Conservation (phyloP, 2,329 filamentous ascomycete species). For the Aureobasidium sp. region DNA sequence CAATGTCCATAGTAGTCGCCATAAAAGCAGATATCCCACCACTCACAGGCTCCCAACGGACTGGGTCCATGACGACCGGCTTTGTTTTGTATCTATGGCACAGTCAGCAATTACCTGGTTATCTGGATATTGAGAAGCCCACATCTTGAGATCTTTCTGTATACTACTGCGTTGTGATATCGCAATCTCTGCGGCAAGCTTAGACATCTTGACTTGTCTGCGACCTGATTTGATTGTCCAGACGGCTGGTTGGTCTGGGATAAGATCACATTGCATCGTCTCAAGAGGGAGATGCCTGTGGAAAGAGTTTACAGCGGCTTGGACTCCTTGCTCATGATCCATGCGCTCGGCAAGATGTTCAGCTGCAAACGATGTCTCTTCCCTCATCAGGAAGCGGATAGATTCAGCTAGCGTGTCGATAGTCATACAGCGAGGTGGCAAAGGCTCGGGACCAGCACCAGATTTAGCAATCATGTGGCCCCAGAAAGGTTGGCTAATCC, state of each 20-base stretch:
- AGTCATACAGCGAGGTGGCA: constrained; percentile 42
- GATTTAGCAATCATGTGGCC: constrained; percentile 45
- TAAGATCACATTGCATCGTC: constrained; percentile 61
- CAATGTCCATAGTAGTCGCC: constrained; percentile 56
- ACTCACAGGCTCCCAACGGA: background rate
- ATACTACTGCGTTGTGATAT: constrained; percentile 64
- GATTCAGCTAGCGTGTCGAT: constrained; percentile 39
- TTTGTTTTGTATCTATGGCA: background rate
- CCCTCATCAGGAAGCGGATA: constrained; percentile 39
- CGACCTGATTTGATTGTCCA: constrained; percentile 64
- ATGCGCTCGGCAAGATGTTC: constrained; percentile 36
- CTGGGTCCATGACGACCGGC: background rate
- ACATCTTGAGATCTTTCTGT: constrained; percentile 59
- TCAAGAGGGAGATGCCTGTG: constrained; percentile 53
- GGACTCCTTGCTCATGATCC: constrained; percentile 36
- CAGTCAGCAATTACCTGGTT: background rate
- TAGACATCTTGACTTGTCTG: constrained; percentile 31
- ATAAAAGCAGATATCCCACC: background rate
- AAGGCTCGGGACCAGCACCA: constrained; percentile 44
- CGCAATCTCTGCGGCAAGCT: background rate
- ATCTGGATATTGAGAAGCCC: no score
- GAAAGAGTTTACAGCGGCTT: constrained; percentile 39
- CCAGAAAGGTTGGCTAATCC: constrained; percentile 44
- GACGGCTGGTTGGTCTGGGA: constrained; percentile 61
- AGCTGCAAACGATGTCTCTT: constrained; percentile 33